Conservation (phyloP, 164 flowering plant genomes). For the Saururus chinensis region DNA sequence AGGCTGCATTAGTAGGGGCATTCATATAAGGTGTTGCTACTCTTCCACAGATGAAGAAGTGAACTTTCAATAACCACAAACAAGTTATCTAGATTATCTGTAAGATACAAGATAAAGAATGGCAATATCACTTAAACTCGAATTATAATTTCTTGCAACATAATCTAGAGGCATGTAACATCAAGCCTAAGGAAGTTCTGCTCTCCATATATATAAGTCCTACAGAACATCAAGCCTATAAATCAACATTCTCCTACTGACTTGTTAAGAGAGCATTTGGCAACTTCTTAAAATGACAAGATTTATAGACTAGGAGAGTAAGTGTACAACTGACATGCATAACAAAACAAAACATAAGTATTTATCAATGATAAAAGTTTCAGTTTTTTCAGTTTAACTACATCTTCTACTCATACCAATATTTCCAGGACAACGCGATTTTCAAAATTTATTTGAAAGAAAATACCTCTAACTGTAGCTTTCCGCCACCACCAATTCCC, state of each 20-base stretch:
- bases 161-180: too few species aligned
- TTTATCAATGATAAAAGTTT: background rate
- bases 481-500: constrained; percentile 99
- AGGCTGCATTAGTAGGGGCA: too few species aligned
- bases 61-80: too few species aligned
- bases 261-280: background rate
- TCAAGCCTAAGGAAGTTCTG: too few species aligned
- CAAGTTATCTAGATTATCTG: too few species aligned
- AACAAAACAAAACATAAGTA: too few species aligned
- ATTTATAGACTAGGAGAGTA: background rate
- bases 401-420: background rate
- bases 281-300: background rate
- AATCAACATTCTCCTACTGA: background rate
- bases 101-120: too few species aligned
- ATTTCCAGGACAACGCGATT: background rate
- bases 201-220: background rate
- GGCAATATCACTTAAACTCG: too few species aligned
- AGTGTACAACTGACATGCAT: background rate
- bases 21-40: too few species aligned
- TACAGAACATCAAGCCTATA: background rate
- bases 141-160: too few species aligned
- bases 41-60: too few species aligned
- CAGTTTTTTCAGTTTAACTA: background rate
- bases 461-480: constrained; percentile 72
- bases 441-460: background rate